Base-by-base conservation (phyloP, 441 rosid genomes). In the Monsonia emarginata region DNA sequence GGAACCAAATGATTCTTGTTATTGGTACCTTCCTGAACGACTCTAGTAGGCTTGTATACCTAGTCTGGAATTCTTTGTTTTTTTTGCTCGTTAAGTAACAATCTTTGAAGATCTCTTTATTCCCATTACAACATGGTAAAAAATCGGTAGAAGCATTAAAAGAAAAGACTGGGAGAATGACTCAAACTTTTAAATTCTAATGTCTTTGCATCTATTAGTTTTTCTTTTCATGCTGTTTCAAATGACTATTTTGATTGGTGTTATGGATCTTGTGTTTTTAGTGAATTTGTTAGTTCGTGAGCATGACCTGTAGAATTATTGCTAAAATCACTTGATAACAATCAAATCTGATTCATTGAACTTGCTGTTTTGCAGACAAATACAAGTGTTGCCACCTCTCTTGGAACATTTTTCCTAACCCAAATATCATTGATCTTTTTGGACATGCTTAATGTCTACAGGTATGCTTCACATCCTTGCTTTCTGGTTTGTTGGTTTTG, bases 371-470 rank as follows among this genome's bases (percentile, higher is more conserved):
- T 84, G 85, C 94, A 95, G 99, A 95, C 97, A 65, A 95, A 95
- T 77, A 95, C 99, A 46, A 95, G 99, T 81, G 99, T 83, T 70
- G 98, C 99, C 72, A 83, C 74, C 75, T 85, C 99, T 54, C 84
- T 95, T 64, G 99, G 98, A 68, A 92, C 99, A 11, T 88, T 79
- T 76, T 92, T 95, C 80, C 76, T 95, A 67, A 52, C 96, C 14
- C 99, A 95, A 78, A 92, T 95, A 26, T 84, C 98, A 65, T 65
- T 85, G 71, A 92, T 95, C 74, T 95, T 95, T 80, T 71, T 95
- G 88, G 99, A 95, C 82, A 92, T 95, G 99, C 89, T 95, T 72
- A 95, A 92, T 68, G 96, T 95, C 22, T 95, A 95, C 81, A 92
- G 91, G 99, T 95, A 83, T 70, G 67, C 38, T 22, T 62, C 58